Base-by-base conservation (phyloP, 441 rosid species). In the Adansonia rubrostipa region DNA sequence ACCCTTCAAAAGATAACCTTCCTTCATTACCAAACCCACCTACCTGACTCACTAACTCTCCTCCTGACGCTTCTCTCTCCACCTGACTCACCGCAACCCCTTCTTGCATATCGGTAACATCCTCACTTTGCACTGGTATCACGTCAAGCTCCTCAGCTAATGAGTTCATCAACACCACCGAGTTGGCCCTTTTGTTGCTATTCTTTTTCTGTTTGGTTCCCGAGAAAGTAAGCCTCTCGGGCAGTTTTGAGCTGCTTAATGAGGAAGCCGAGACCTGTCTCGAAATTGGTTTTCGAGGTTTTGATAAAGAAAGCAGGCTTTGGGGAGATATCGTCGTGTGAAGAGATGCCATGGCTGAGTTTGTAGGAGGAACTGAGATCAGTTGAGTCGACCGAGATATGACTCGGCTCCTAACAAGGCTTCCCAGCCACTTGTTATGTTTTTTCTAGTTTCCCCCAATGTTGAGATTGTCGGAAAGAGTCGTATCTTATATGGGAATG, bases 1-100 rank as follows among this genome's bases (percentile, higher is more conserved):
- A 88, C 5, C 95, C 97, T 82, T 95, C 97, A 36, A 92, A 85
- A 11, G 94, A 90, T 57, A 95, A 73, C 80, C 83, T 86, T 24
- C 86, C 93, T 45, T 92, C 94, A 20, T 82, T 87, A 3, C 87
- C 84, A 80, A 91, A 90, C 22, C 94, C 97, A 63, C 88, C 88
- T 75, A 89, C 90, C 62, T 87, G 88, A 84, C 82, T 81, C 82
- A 51, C 84, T 69, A 90, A 65, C 65, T 89, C 92, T 73, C 40
- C 78, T 74, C 36, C 78, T n/a, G 42, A 62, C 56, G 51, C 81
- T 70, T 82, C 83, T 20, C 83, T 86, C 85, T 86, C 92, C 76
- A 82, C 82, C 79, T 82, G 88, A 51, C 68, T 78, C 74, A 88
- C 82, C 80, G 77, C 61, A 50, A 89, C 53, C 45, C 86, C 97